Base-by-base conservation (phyloP, 164 flowering plant genomes). In the Protea cynaroides region DNA sequence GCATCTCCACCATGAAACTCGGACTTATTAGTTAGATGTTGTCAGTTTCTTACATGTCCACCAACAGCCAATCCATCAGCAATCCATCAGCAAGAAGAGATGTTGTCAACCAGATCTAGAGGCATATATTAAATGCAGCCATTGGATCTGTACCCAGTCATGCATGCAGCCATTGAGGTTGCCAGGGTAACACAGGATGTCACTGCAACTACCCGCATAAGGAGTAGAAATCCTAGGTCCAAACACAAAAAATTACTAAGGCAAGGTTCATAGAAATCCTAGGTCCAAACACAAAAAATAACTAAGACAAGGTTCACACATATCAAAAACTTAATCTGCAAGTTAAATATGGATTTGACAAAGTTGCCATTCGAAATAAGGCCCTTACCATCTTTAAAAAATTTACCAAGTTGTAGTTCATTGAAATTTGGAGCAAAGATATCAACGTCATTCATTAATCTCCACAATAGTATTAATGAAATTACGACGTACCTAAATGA, bases 41-140 rank as follows among this genome's bases (percentile, higher is more conserved):
- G 40, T 5, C 21, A 56, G 44, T 25, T 65, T 29, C 18, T 63
- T 61, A 88, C 97, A 86, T 89, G 93, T 3, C 87, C 93, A 23
- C 90, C 96, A 62, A 90, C 90, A 23, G 96, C 93, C 60, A 91
- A 69, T 4, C 93, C 97, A 80, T n/a, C n/a, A n/a, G n/a, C n/a
- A n/a, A n/a, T n/a, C n/a, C 97, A 80, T 89, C 97, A 53, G 92
- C 89, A 12, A 89, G 87, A 62, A 83, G 96, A 7, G 99, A 95
- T 44, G 97, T 82, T 10, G 94, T 77, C 75, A 92, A 24, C 99
- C 98, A 92, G 59, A 95, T 83, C 64, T 95, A 98, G 58, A 95
- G 74, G 79, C 97, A 88, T 29, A 90, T 72, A 66, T 95, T 97
- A 63, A 95, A 95, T 22, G 97, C 96, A 69, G 99, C 99, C 99